phyloP scores from a whole-genome alignment of 164 flowering plant genomes.

The Macadamia tetraphylla region DNA sequence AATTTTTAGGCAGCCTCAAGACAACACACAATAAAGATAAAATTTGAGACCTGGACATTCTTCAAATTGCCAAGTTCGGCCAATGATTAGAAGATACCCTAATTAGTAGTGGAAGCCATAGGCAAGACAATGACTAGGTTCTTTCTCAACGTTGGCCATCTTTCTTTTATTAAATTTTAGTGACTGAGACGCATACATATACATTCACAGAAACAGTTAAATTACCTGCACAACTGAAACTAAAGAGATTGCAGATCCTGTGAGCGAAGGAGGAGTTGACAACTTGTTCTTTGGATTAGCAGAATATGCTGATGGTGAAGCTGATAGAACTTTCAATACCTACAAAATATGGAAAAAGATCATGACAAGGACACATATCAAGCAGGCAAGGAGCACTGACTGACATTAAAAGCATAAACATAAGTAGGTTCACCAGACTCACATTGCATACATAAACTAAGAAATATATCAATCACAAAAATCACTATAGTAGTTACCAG shows the following conservation, averaged over 20 bases:
- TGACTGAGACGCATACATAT: no score
- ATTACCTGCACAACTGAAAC: slow-evolving; percentile 89
- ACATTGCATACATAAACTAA: not conserved
- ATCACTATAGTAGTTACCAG: slow-evolving; percentile 40
- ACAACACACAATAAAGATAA: no score
- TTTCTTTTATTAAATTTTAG: no score
- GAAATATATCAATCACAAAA: not conserved
- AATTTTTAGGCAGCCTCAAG: no score
- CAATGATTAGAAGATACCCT: no score
- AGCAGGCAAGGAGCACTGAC: not conserved
- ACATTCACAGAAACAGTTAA: not conserved
- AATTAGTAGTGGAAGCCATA: no score
- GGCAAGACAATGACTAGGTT: no score
- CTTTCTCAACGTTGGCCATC: no score
- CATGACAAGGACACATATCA: not conserved
- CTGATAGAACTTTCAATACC: slow-evolving; percentile 92
- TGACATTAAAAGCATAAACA: no score
- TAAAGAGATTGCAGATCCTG: slow-evolving; percentile 74
- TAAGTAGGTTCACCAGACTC: not conserved
- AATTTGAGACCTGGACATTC: no score
- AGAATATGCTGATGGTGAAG: slow-evolving; percentile 89
- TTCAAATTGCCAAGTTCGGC: no score
- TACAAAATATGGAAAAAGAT: slow-evolving; percentile 16
- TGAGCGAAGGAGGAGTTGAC: slow-evolving; percentile 67
- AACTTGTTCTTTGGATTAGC: slow-evolving; percentile 71